Evolutionary conservation across 805 yeast species (phyloP), one percentile per base, ranked within the genome.

Genomic region (Wickerhamiella nectarea): DNA sequence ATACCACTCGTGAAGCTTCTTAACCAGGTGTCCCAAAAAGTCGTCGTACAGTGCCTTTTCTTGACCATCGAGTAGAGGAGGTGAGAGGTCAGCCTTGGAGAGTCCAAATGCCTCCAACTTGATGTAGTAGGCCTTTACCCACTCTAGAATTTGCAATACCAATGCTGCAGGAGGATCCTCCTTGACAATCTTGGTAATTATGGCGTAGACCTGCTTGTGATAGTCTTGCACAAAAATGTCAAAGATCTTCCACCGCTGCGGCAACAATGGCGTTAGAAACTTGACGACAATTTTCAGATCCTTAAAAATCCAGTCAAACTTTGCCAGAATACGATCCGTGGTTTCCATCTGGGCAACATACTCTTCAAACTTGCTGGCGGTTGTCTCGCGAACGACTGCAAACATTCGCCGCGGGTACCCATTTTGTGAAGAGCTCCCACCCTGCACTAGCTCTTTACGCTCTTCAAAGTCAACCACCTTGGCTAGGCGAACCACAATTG

Each of bases 1-100:
- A 60, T 84, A 75, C 97, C 97, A 91, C 62, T 85, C 94, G 12
- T 71, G 72, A 69, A 89, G 79, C 59, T 85, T 85, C 18, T 62
- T 62, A 2, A 79, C 72, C 43, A 85, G 75, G 50, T 86, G 71
- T 47, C 71, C 68, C 59, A 84, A 64, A 58, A 85, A 87, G 56
- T 89, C 96, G 44, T 75, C 78, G 53, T 87, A 69, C 9, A 91
- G 70, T 28, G 69, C 68, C 44, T 78, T 78, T 59, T 82, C 85
- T 50, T 78, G 75, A 24, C 76, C 79, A 33, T 78, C 86, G 5
- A 67, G 86, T 76, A 58, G 80, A 65, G 53, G 78, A 62, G 48
- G 91, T 66, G 49, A 71, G 64, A 48, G 69, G 50, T 36, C 51
- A 4, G 64, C 67, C 48, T 74, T 72, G 3, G 65, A 53, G 25